Conservation (phyloP, 345 rosid genomes). For the Dipteronia dyeriana region DNA sequence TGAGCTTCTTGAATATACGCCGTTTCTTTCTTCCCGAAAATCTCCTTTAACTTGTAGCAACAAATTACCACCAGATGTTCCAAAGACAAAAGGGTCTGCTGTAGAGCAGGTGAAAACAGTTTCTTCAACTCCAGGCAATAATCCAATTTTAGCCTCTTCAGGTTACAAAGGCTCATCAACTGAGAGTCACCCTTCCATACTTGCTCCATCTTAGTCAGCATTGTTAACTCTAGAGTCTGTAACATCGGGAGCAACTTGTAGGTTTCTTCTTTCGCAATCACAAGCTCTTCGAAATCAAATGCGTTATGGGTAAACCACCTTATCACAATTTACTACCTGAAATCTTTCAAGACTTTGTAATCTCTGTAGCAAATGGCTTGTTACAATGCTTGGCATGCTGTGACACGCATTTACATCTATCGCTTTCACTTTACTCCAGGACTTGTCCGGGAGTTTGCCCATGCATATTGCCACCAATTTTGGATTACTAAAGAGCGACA, state of each 20-base stretch:
- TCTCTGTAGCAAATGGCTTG: neutral
- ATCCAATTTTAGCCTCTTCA: neutral
- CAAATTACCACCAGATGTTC: neutral
- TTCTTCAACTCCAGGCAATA: neutral
- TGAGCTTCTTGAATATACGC: neutral
- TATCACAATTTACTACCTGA: neutral
- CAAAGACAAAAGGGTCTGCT: neutral
- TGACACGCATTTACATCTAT: neutral
- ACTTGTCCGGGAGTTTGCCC: neutral
- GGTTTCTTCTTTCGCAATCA: neutral
- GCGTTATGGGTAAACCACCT: neutral
- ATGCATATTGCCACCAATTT: neutral
- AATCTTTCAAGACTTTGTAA: neutral
- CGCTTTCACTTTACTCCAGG: neutral
- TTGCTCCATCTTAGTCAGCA: neutral
- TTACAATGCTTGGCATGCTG: neutral
- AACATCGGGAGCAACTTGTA: neutral
- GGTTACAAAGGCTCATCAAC: neutral
- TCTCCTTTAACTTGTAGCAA: neutral
- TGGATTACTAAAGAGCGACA: neutral
- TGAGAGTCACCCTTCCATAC: neutral
- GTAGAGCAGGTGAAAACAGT: neutral
- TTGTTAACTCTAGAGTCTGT: neutral
- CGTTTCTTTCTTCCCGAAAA: neutral
- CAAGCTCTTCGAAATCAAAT: constrained; percentile 3